Evolutionary conservation across 495 filamentous ascomycete genomes (phyloP).

Genomic region (Xylaria palmicola): DNA sequence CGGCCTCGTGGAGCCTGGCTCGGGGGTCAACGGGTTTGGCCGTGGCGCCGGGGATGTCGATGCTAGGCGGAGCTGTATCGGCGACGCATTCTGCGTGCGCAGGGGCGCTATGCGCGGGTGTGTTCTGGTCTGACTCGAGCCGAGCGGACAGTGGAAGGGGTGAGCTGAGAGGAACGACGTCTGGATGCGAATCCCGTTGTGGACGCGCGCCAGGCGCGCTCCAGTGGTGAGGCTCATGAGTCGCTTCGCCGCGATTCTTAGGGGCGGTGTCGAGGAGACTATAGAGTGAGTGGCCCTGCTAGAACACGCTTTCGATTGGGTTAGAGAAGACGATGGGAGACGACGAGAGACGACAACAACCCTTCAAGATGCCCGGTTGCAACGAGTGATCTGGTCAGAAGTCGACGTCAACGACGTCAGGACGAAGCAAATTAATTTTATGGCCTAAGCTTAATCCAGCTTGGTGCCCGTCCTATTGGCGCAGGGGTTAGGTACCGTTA

Average conservation of each 20-base stretch:
- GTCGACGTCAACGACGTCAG: constrained; percentile 3
- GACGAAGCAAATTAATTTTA: not conserved
- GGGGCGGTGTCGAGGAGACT: not conserved
- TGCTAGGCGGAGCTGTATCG: not conserved
- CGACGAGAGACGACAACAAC: not conserved
- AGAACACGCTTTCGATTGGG: too few species aligned
- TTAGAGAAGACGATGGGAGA: not conserved
- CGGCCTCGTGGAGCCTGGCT: not conserved
- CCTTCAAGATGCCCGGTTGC: not conserved
- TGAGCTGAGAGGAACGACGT: not conserved
- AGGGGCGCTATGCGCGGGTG: not conserved
- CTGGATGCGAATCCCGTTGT: not conserved
- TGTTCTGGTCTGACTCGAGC: not conserved
- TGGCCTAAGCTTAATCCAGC: not conserved
- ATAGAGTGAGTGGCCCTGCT: too few species aligned
- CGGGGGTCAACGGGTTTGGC: not conserved
- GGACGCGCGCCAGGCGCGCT: constrained; percentile 15
- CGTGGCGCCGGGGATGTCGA: constrained; percentile 5
- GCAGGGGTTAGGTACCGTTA: too few species aligned
- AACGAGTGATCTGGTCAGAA: not conserved
- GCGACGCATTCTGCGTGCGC: too few species aligned
- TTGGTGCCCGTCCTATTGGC: too few species aligned
- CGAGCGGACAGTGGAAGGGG: not conserved
- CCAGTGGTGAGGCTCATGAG: constrained; percentile 14
- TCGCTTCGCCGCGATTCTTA: not conserved